Conservation (phyloP, 441 rosid species). For the Lepidium campestre region DNA sequence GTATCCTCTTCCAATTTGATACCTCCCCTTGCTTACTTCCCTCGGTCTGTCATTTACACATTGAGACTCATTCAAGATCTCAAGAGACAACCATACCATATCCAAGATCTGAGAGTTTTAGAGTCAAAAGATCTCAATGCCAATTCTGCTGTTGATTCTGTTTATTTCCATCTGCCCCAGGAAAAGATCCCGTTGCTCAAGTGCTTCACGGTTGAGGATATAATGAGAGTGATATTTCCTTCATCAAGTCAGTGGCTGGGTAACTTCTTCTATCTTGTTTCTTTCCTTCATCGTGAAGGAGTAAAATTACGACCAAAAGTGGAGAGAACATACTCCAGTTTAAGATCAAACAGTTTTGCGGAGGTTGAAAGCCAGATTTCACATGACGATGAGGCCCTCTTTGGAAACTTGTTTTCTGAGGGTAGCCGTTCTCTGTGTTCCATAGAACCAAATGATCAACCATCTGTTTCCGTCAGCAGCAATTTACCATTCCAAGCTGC, state of each 20-base stretch:
- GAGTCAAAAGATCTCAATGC: conserved; percentile 37
- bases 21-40: conserved; percentile 76
- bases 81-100: conserved; percentile 50
- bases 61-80: conserved; percentile 79
- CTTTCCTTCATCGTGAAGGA: conserved; percentile 83
- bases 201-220: conserved; percentile 61
- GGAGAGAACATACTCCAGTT: conserved; percentile 64
- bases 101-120: conserved; percentile 49
- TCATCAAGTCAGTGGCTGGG: conserved; percentile 86
- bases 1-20: conserved; percentile 44
- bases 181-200: conserved; percentile 71
- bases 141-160: conserved; percentile 36
- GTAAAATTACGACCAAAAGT: conserved; percentile 68
- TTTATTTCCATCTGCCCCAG: conserved; percentile 46
- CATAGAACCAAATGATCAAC: conserved; percentile 77
- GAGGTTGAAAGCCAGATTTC: conserved; percentile 79
- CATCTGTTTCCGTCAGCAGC: conserved; percentile 49
- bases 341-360: conserved; percentile 54
- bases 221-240: conserved; percentile 64
- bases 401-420: conserved; percentile 97
- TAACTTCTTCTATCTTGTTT: conserved; percentile 66
- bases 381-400: conserved; percentile 98
- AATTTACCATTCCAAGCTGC: conserved; percentile 92
- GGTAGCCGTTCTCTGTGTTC: conserved; percentile 76
- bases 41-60: conserved; percentile 62